Evolutionary conservation across 176 grass and related monocot genomes (phyloP).

Genomic region (Carex parvula): DNA sequence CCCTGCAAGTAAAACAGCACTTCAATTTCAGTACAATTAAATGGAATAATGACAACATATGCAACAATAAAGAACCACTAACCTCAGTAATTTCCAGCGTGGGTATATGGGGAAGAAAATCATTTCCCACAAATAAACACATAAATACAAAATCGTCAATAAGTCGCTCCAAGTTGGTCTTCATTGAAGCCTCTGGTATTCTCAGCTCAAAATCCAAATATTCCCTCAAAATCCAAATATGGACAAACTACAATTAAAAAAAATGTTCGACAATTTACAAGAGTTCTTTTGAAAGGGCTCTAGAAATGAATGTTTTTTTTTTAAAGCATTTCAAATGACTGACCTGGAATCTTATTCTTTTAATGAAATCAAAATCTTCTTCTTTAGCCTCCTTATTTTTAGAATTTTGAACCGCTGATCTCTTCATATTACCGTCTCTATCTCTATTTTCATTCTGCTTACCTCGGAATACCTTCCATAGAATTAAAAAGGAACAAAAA

Average conservation of each 20-base stretch:
- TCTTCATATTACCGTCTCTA: conserved; percentile 5
- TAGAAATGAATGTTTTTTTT: background rate
- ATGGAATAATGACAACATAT: background rate
- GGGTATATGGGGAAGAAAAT: conserved; percentile 76
- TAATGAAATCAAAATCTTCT: conserved; percentile 17
- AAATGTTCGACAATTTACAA: background rate
- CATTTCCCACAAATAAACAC: conserved; percentile 76
- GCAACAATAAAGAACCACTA: background rate
- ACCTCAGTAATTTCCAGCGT: conserved; percentile 71
- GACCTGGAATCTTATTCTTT: conserved; percentile 44
- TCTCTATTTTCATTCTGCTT: background rate
- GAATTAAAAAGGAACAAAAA: conserved; percentile 12
- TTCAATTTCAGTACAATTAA: background rate
- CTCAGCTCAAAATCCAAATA: conserved; percentile 70
- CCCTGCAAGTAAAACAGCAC: conserved; percentile 12
- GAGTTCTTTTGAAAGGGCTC: background rate
- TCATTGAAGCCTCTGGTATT: conserved; percentile 36
- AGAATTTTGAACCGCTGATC: conserved; percentile 3
- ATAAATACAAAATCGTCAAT: conserved; percentile 83
- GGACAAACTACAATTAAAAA: conserved; percentile 47
- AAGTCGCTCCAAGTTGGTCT: conserved; percentile 46
- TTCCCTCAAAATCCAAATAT: conserved; percentile 74
- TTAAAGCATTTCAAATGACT: background rate
- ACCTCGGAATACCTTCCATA: conserved; percentile 25
- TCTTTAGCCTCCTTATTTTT: background rate